These are phyloP conservation scores for Coprinopsis cinerea DNA, from an alignment of 768 basidiomycete genomes.

Conservation along the genomic window DNA sequence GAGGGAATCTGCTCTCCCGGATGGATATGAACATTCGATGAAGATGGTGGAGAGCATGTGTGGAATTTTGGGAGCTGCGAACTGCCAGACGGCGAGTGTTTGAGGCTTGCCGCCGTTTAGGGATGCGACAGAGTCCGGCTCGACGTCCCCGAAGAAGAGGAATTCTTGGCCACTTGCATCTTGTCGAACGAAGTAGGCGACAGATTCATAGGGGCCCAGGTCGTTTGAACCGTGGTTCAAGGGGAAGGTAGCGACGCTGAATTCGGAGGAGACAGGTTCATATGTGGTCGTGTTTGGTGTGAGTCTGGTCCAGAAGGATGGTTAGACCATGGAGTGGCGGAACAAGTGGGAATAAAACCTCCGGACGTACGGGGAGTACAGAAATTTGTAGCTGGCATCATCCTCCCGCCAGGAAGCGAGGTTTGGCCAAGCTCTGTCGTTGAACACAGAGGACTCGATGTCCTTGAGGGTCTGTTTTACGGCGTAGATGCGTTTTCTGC, in stretches of 20 bases:
- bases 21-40: conserved; percentile 90
- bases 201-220: conserved; percentile 58
- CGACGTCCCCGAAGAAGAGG: conserved; percentile 93
- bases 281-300: conserved; percentile 48
- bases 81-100: conserved; percentile 73
- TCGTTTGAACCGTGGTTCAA: conserved; percentile 66
- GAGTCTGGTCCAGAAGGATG: conserved; percentile 32
- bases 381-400: conserved; percentile 51
- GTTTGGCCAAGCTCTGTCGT: conserved; percentile 80
- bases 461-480: conserved; percentile 56
- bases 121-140: conserved; percentile 73
- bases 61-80: conserved; percentile 73
- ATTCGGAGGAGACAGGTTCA: conserved; percentile 40
- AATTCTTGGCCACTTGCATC: conserved; percentile 61
- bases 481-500: conserved; percentile 59
- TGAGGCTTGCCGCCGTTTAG: conserved; percentile 46
- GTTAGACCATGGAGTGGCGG: neutral
- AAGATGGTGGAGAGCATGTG: conserved; percentile 72
- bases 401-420: conserved; percentile 70
- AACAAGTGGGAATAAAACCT: neutral
- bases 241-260: conserved; percentile 64
- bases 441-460: conserved; percentile 61
- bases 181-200: conserved; percentile 82
- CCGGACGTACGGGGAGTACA: conserved; percentile 57
- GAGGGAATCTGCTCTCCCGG: conserved; percentile 56